Evolutionary conservation across 371 early-diverging fungal genomes (phyloP), one percentile per base, ranked within the genome.

Genomic region (Smittium culicis): DNA sequence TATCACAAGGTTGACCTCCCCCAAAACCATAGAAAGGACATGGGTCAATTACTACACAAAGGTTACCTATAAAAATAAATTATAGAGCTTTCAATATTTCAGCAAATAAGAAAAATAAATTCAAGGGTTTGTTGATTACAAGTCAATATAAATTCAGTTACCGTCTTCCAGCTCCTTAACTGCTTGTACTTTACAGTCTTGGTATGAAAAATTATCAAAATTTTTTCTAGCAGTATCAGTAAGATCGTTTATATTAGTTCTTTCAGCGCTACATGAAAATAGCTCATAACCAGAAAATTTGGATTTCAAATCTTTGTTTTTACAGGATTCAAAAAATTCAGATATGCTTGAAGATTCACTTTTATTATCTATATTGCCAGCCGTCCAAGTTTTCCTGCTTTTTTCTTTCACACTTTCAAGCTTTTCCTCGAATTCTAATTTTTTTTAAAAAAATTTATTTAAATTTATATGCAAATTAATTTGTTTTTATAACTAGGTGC

Each of bases 11-110:
- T 28, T 64, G 65, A 3, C 65, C 64, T 34, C 54, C 35, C 20
- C 65, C 35, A 68, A 57, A 31, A 24, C 32, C 34, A 54, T 64
- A 56, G 35, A 64, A 58, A 1, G 61, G 61, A 25, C 57, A 57
- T 14, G 14, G 14, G 27, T 57, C 25, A 5, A 57, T 14, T 16
- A 57, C 57, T 16, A 57, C 25, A 25, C n/a, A 8, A 20, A 57
- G 11, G 20, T 45, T 20, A 11, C 45, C 45, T 45, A 20, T 45
- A 11, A 45, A 45, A 45, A 45, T 20, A 45, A 45, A 45, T 45
- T 5, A 20, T 11, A 45, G 11, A 11, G 45, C 20, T 5, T 11
- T 45, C 20, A 45, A 20, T 45, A 45, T 45, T 11, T 45, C 20
- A 45, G 45, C 5, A 45, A 45, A n/a, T 11, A 45, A 45, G 45